Evolutionary conservation across 225 moss, liverwort and hornwort genomes (phyloP).

Genomic region (Lunularia cruciata): DNA sequence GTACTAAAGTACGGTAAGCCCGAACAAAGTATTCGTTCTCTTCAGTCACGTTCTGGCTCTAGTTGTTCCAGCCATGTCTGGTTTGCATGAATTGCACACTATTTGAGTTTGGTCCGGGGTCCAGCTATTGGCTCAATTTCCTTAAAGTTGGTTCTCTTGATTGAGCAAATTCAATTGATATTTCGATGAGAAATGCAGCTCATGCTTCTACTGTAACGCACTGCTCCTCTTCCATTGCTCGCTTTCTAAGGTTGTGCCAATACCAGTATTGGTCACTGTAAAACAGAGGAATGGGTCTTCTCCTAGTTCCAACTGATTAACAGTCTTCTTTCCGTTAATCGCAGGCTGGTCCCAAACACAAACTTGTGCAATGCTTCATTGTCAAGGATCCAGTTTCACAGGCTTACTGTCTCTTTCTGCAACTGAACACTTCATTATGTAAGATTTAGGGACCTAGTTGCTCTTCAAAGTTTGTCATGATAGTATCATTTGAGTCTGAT

Average conservation of each 20-base stretch:
- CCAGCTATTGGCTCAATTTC: no score
- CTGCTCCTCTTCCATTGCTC: not conserved
- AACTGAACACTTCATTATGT: constrained; percentile 15
- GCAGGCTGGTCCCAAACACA: constrained; percentile 17
- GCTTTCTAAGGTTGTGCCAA: not conserved
- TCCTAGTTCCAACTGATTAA: not conserved
- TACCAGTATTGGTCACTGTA: not conserved
- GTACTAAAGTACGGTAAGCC: no score
- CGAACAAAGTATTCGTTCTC: no score
- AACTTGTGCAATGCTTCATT: constrained; percentile 15
- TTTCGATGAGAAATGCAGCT: no score
- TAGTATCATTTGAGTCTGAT: no score
- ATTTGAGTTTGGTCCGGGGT: no score
- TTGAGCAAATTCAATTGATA: no score
- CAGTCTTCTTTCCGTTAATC: not conserved
- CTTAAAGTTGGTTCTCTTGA: no score
- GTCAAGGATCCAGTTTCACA: constrained; percentile 7
- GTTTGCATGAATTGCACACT: no score
- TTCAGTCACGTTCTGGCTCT: no score
- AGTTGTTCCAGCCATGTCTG: no score
- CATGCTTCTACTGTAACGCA: not conserved
- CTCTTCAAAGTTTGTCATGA: no score
- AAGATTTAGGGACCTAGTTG: not conserved
- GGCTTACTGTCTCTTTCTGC: constrained; percentile 12
- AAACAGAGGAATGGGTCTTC: not conserved